These are phyloP conservation scores for Dryas octopetala DNA, from an alignment of 306 rosid genomes.

Conservation along the genomic window DNA sequence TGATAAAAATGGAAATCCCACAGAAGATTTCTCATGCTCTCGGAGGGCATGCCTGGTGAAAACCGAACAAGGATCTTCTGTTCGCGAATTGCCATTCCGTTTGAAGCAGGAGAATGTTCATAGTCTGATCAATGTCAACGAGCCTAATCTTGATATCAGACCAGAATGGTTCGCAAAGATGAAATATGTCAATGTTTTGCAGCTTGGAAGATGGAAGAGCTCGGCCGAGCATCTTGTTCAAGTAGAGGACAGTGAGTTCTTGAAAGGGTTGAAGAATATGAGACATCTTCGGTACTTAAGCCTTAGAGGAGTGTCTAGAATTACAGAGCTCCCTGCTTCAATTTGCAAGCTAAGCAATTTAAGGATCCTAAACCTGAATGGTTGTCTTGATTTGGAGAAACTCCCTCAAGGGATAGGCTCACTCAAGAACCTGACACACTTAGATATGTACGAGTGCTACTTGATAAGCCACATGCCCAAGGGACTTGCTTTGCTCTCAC, in stretches of 20 bases:
- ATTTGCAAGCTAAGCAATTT: constrained; percentile 21
- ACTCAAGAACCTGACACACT: constrained; percentile 23
- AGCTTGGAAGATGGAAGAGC: constrained; percentile 25
- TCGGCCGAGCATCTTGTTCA: constrained; percentile 3
- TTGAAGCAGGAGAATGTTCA: neutral
- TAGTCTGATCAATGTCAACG: constrained; percentile 29
- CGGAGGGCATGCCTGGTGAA: constrained; percentile 11
- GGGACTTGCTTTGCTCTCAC: constrained; percentile 15
- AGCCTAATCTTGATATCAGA: constrained; percentile 15
- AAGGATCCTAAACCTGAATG: constrained; percentile 25
- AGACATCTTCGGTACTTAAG: constrained; percentile 18
- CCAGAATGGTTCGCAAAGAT: constrained; percentile 25
- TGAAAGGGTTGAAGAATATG: constrained; percentile 29
- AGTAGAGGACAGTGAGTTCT: constrained; percentile 19
- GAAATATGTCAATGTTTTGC: constrained; percentile 14
- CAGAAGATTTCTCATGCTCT: neutral
- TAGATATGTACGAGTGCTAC: constrained; percentile 29
- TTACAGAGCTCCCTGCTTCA: constrained; percentile 25
- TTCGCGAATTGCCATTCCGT: neutral
- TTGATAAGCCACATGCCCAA: constrained; percentile 28
- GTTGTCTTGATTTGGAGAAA: constrained; percentile 15
- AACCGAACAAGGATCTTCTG: constrained; percentile 9
- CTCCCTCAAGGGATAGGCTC: constrained; percentile 27
- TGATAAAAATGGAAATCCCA: neutral
- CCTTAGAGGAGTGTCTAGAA: constrained; percentile 19